Base-by-base conservation (phyloP, 805 yeast genomes). In the Cyberlindnera meyerae region DNA sequence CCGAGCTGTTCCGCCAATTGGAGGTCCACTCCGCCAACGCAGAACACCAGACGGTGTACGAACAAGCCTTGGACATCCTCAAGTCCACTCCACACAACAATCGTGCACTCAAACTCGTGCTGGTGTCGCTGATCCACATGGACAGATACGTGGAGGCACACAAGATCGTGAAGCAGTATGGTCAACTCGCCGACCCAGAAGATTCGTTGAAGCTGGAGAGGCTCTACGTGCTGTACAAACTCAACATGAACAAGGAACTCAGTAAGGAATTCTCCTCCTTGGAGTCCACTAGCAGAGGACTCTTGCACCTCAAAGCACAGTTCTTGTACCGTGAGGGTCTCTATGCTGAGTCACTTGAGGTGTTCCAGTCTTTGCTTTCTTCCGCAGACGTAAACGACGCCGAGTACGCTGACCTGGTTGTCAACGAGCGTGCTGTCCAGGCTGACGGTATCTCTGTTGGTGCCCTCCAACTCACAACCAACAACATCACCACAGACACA, bases 401-500 rank as follows among this genome's bases (percentile, higher is more conserved):
- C 28, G 75, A 66, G 44, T 43, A 51, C 11, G 41, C 68, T 27
- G 94, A 83, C 56, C 59, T 83, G 39, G 61, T 73, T 21, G 77
- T 82, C 40, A 83, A 83, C 51, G 83, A 81, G 56, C 68, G 80
- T 41, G 87, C 89, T 3, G 76, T 78, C 11, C 58, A 78, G 17
- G 73, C 82, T 15, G 83, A 75, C 14, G 47, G 45, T 6, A 54
- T 58, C 20, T 43, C 47, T 11, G 11, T 36, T 11, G 53, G 45
- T 8, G 32, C 24, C 12, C 27, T 45, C 41, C 22, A 20, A 18
- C 44, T 57, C 6, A 31, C 42, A 22, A 27, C 46, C 11, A 47
- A 57, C 6, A 32, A 53, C 11, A 4, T 9, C 12, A 3, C 24
- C 4, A 37, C 42, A 5, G 39, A 36, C 27, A 49, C 49, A 7